Evolutionary conservation across 1,284 basidiomycete genomes (phyloP).

Genomic region (Cryptococcus hybrid): DNA sequence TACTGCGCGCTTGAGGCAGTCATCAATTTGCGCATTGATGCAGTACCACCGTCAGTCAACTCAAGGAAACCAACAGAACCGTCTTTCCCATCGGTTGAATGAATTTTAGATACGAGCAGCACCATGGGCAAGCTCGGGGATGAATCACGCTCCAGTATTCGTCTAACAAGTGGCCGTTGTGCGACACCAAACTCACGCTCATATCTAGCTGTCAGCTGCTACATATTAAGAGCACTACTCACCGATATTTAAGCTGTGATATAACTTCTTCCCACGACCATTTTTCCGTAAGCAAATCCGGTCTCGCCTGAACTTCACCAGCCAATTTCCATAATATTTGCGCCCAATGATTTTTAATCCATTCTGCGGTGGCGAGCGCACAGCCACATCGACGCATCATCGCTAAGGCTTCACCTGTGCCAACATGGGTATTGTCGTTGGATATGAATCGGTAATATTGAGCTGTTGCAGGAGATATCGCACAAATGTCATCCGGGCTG

Average conservation of each 20-base stretch:
- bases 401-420: conserved; percentile 26
- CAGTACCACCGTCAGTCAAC: conserved; percentile 94
- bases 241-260: conserved; percentile 83
- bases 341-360: conserved; percentile 94
- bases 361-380: conserved; percentile 49
- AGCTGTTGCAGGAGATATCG: conserved; percentile 61
- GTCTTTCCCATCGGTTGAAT: conserved; percentile 53
- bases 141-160: conserved; percentile 63
- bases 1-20: conserved; percentile 68
- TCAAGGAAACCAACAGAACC: conserved; percentile 56
- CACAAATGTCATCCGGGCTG: conserved; percentile 56
- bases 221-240: conserved; percentile 20
- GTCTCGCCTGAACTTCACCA: conserved; percentile 71
- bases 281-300: conserved; percentile 57
- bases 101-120: conserved; percentile 74
- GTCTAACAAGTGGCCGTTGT: conserved; percentile 69
- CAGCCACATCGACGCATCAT: conserved; percentile 31
- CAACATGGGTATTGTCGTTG: conserved; percentile 20
- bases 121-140: conserved; percentile 67
- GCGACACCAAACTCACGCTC: conserved; percentile 81
- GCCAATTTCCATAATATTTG: conserved; percentile 94
- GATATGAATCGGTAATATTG: conserved; percentile 63
- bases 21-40: conserved; percentile 72
- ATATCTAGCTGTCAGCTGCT: conserved; percentile 59
- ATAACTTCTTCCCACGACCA: conserved; percentile 82